Percentiles rank a stretch among this genome's conserved stretches.
These are phyloP conservation scores for Trichoderma endophyticum DNA, from an alignment of 2,329 filamentous ascomycete species.

Conservation along the genomic window DNA sequence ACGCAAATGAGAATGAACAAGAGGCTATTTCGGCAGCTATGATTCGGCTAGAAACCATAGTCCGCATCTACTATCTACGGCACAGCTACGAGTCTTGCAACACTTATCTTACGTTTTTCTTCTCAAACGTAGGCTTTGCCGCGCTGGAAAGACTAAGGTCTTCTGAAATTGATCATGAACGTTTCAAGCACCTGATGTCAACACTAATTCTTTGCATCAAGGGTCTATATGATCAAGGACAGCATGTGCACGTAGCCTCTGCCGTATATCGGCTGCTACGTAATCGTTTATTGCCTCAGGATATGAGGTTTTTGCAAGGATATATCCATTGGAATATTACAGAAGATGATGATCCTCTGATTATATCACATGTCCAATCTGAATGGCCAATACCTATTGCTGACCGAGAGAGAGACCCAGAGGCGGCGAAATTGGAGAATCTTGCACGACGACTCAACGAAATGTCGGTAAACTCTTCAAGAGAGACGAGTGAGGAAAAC, in stretches of 20 bases:
- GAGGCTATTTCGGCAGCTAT: constrained; percentile 21
- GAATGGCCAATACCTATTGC: background rate
- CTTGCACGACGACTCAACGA: background rate
- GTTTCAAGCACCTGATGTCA: background rate
- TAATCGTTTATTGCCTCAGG: background rate
- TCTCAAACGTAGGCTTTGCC: background rate
- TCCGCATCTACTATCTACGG: constrained; percentile 35
- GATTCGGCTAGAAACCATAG: constrained; percentile 30
- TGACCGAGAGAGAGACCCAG: background rate
- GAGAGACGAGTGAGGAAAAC: background rate
- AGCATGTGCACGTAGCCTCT: background rate
- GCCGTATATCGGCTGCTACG: background rate
- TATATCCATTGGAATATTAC: background rate
- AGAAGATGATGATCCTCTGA: background rate
- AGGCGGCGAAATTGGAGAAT: background rate
- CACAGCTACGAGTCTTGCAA: constrained; percentile 27
- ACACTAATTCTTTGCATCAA: constrained; percentile 7
- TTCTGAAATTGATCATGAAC: background rate
- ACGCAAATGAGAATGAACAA: background rate
- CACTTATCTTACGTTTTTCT: background rate
- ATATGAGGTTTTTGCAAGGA: background rate
- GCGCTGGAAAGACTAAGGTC: background rate
- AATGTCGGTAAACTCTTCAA: background rate
- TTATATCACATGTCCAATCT: background rate
- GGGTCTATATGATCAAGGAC: constrained; percentile 6